phyloP scores from a whole-genome alignment of 352 stramenopile genomes.

The Phytophthora nicotianae region DNA sequence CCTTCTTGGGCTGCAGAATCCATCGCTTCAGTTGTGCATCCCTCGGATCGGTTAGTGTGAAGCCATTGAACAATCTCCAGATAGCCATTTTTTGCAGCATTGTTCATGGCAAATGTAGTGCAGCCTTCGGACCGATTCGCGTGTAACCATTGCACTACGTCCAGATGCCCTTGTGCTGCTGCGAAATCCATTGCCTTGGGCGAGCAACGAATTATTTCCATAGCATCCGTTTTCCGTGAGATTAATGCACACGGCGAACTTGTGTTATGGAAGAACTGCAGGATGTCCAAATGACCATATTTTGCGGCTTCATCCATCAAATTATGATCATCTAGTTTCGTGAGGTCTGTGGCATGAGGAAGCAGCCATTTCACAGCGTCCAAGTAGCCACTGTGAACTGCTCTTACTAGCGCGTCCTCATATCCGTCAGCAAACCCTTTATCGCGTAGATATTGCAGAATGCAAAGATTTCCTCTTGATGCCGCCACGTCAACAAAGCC shows the following conservation, averaged over 20 bases:
- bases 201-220: no score
- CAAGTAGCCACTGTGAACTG: not conserved
- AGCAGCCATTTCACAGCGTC: not conserved
- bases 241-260: no score
- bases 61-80: not conserved
- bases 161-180: not conserved
- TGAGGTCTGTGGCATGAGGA: not conserved
- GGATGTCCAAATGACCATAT: not conserved
- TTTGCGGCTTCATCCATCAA: constrained; percentile 1
- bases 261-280: not conserved
- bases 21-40: not conserved
- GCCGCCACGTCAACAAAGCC: not conserved
- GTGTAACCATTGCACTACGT: constrained; percentile 1
- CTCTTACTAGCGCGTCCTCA: not conserved
- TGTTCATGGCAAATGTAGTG: not conserved
- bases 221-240: not conserved
- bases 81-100: not conserved
- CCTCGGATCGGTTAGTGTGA: not conserved
- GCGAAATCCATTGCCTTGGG: not conserved
- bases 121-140: not conserved
- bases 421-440: not conserved
- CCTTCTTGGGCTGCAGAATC: not conserved
- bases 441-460: not conserved
- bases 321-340: not conserved
- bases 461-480: not conserved